Evolutionary conservation across 225 moss, liverwort and hornwort species (phyloP).

Genomic region (Straminergon stramineum): DNA sequence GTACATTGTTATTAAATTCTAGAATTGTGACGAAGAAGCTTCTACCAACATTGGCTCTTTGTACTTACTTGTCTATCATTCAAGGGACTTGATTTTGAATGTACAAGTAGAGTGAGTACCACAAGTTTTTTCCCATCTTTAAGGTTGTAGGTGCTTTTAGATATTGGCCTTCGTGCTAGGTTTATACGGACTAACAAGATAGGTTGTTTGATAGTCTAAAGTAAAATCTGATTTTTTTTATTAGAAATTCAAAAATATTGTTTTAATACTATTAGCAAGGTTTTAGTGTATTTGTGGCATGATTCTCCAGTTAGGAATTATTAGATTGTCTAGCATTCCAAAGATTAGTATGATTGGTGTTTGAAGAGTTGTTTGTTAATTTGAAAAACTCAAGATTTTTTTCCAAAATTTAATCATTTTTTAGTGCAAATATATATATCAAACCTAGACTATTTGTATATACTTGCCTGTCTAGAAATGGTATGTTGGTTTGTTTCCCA

Average conservation of each 20-base stretch:
- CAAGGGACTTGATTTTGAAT: neutral
- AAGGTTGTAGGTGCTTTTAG: no score
- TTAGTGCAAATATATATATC: neutral
- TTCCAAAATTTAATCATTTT: neutral
- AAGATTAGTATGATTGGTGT: neutral
- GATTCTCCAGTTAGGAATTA: no score
- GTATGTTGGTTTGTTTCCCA: neutral
- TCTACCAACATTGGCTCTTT: neutral
- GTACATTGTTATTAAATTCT: neutral
- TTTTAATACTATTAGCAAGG: neutral
- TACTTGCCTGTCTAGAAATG: no score
- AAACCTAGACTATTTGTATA: neutral
- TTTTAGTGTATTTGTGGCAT: no score
- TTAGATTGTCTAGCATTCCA: no score
- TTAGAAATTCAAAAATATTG: neutral
- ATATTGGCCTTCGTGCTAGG: neutral
- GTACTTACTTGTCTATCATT: neutral
- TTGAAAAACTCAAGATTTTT: neutral
- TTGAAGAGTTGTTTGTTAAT: neutral
- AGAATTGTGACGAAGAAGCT: fast-evolving
- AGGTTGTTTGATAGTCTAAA: neutral
- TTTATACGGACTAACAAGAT: fast-evolving
- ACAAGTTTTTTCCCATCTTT: no score
- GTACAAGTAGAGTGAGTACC: neutral
- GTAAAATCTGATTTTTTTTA: neutral